Evolutionary conservation across 2,329 filamentous ascomycete species (phyloP).

Genomic region (Fusarium torulosum): DNA sequence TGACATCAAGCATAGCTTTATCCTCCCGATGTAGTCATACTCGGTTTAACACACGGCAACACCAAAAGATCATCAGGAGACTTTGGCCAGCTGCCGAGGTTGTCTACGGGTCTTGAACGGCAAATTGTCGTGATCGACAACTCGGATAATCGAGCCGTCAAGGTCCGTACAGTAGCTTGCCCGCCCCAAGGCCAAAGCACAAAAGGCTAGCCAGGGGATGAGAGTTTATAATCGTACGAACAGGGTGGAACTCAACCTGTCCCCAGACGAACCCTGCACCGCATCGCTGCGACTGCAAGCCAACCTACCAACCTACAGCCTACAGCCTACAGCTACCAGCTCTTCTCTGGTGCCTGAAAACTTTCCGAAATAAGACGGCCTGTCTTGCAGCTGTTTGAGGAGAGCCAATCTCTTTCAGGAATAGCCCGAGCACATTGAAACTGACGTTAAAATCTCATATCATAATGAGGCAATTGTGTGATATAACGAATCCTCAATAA

Average conservation of each 20-base stretch:
- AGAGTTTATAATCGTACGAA: conserved; percentile 3
- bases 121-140: conserved; percentile 29
- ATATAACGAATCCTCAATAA: neutral
- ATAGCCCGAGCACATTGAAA: conserved; percentile 5
- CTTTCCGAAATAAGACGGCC: conserved; percentile 16
- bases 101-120: conserved; percentile 14
- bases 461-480: neutral
- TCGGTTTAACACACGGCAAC: neutral
- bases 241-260: conserved; percentile 4
- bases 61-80: neutral
- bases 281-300: neutral
- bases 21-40: conserved; percentile 3
- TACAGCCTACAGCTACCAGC: neutral
- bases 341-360: conserved; percentile 1
- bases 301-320: too few species aligned
- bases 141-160: conserved; percentile 13
- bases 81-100: conserved; percentile 28
- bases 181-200: neutral
- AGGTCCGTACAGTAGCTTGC: conserved; percentile 24
- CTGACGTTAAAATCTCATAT: conserved; percentile 25
- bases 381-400: conserved; percentile 1
- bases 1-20: neutral
- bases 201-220: conserved; percentile 1
- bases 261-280: neutral
- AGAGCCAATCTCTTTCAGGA: conserved; percentile 9